phyloP scores from a whole-genome alignment of 2,329 filamentous ascomycete species.

The Aspergillus hortae region DNA sequence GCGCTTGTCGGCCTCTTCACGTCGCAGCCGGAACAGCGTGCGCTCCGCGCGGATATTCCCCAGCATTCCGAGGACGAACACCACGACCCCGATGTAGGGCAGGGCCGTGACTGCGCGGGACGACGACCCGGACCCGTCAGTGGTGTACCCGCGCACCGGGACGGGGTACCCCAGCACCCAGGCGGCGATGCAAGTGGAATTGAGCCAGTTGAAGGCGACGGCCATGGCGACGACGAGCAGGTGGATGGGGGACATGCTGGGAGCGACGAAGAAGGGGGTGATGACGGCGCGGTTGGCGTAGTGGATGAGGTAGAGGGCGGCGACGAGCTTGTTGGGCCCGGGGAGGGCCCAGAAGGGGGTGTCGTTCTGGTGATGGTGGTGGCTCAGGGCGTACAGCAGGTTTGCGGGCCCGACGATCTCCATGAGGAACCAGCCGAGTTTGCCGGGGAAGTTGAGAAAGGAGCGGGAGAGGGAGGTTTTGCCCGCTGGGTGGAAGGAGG shows the following conservation, averaged over 20 bases:
- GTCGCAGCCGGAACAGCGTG: constrained; percentile 79
- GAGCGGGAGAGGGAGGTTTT: constrained; percentile 73
- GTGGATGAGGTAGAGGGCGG: constrained; percentile 63
- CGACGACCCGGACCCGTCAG: neutral
- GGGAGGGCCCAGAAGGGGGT: constrained; percentile 26
- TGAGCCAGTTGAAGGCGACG: constrained; percentile 71
- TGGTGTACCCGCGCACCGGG: constrained; percentile 14
- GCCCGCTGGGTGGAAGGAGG: constrained; percentile 84
- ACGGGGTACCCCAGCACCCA: constrained; percentile 80
- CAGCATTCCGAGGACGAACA: constrained; percentile 74
- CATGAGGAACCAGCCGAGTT: constrained; percentile 84
- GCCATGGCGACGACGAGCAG: constrained; percentile 62
- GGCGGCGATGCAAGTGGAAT: constrained; percentile 71
- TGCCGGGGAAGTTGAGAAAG: constrained; percentile 80
- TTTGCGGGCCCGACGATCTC: constrained; percentile 75
- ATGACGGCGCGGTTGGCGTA: constrained; percentile 87
- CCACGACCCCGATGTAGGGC: constrained; percentile 61
- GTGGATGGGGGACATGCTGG: constrained; percentile 90
- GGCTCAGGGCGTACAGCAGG: constrained; percentile 70
- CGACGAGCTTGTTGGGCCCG: constrained; percentile 33
- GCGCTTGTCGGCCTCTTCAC: constrained; percentile 54
- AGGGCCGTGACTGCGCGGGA: constrained; percentile 14
- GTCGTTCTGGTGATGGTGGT: constrained; percentile 51
- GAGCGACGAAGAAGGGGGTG: constrained; percentile 73
- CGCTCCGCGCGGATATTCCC: constrained; percentile 89